Evolutionary conservation across 1,139 yeast genomes (phyloP).

Genomic region (Blastobotrys indianensis): DNA sequence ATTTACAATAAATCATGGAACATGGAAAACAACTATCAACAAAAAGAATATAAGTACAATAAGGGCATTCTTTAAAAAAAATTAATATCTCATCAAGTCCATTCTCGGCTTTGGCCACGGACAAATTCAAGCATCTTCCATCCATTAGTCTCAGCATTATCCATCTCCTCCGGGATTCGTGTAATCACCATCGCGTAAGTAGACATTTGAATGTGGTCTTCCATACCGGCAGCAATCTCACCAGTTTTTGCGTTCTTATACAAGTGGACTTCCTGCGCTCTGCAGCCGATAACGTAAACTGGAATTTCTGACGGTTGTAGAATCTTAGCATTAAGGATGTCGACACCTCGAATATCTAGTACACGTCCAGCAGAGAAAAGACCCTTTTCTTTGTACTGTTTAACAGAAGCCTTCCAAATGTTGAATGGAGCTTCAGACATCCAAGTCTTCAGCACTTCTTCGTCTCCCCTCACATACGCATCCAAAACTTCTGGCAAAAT

Average conservation of each 20-base stretch:
- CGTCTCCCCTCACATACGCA: conserved; percentile 92
- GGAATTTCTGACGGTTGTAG: conserved; percentile 92
- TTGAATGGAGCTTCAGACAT: conserved; percentile 94
- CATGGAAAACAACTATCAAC: not conserved
- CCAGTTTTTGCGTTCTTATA: conserved; percentile 89
- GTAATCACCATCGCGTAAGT: conserved; percentile 96
- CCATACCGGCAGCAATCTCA: conserved; percentile 93
- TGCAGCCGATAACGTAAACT: conserved; percentile 86
- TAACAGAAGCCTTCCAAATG: conserved; percentile 90
- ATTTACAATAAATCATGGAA: conserved; percentile 3
- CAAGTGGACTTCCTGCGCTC: conserved; percentile 93
- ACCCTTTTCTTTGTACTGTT: conserved; percentile 88
- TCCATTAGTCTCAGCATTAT: conserved; percentile 87
- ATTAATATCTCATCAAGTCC: conserved; percentile 47
- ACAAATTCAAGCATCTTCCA: conserved; percentile 96
- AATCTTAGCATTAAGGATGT: conserved; percentile 79
- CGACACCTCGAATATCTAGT: conserved; percentile 93
- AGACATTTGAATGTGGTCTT: conserved; percentile 86
- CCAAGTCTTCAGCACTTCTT: conserved; percentile 77
- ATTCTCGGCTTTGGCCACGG: conserved; percentile 87
- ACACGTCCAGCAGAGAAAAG: conserved; percentile 87
- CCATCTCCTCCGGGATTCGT: conserved; percentile 86
- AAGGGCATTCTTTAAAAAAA: not conserved
- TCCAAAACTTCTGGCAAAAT: conserved; percentile 94
- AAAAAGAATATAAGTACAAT: not conserved